Evolutionary conservation across 306 rosid species (phyloP).

Genomic region (Lithocarpus polystachyus): DNA sequence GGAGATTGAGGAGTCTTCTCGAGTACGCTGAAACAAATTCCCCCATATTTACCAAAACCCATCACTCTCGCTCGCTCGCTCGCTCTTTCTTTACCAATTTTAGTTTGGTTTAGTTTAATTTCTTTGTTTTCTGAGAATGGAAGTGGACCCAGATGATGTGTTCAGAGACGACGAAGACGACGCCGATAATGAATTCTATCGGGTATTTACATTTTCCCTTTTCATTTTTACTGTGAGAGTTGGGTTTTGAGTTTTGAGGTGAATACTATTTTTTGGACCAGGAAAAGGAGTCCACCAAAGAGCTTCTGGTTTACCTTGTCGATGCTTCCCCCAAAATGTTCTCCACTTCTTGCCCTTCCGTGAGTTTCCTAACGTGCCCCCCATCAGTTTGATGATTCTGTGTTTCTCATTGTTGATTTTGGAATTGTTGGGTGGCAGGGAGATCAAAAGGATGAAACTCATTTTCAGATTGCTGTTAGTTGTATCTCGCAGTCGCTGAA

Average conservation of each 20-base stretch:
- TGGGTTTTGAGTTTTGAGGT: no score
- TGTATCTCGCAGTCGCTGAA: constrained; percentile 63
- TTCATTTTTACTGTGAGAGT: no score
- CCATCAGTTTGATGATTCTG: no score
- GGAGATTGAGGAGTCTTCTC: no score
- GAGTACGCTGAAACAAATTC: no score
- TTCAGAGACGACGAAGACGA: constrained; percentile 89
- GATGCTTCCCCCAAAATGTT: constrained; percentile 96
- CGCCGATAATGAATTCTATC: constrained; percentile 36
- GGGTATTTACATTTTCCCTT: constrained; percentile 24
- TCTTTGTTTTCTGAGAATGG: constrained; percentile 31
- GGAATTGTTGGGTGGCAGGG: constrained; percentile 30
- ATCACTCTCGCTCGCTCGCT: neutral
- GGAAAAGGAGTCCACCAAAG: constrained; percentile 68
- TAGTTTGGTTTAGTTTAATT: neutral
- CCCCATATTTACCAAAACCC: no score
- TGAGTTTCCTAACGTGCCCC: constrained; percentile 23
- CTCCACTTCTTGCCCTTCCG: constrained; percentile 45
- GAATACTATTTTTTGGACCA: neutral
- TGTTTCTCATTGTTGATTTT: neutral
- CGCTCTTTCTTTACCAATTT: neutral
- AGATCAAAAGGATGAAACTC: constrained; percentile 43
- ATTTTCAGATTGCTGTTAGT: constrained; percentile 68
- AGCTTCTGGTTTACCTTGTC: constrained; percentile 63
- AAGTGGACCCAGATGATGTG: constrained; percentile 73